Percentiles rank a stretch among this genome's conserved stretches.
Conservation (phyloP, 2,329 filamentous ascomycete species). For the Tolypocladium ovalisporum region DNA sequence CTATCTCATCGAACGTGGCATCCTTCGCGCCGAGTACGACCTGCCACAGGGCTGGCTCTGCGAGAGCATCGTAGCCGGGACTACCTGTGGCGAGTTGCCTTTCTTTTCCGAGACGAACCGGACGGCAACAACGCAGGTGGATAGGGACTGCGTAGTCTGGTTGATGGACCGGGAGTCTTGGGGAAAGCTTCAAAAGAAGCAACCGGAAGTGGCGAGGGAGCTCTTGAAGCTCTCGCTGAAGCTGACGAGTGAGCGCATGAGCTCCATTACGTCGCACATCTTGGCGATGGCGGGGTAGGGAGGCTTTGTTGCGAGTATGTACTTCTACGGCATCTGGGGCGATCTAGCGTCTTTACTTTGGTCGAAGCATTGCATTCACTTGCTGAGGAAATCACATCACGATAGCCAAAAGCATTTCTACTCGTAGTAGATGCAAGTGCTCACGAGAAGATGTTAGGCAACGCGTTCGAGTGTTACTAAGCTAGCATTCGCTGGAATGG, state of each 20-base stretch:
- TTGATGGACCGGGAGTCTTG: conserved; percentile 62
- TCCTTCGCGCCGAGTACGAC: conserved; percentile 82
- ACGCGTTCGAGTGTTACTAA: neutral
- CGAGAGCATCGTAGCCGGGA: conserved; percentile 87
- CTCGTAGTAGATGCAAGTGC: neutral
- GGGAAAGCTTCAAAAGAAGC: conserved; percentile 57
- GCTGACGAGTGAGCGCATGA: conserved; percentile 88
- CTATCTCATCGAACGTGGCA: conserved; percentile 81
- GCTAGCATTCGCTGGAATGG: neutral
- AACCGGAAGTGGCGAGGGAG: conserved; percentile 73
- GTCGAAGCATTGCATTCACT: neutral
- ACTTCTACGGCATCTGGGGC: neutral
- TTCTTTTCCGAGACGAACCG: conserved; percentile 88
- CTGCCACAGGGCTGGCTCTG: conserved; percentile 80
- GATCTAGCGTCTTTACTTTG: neutral
- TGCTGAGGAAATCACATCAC: too few species aligned
- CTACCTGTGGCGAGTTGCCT: conserved; percentile 89
- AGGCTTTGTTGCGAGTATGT: neutral
- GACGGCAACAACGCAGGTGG: conserved; percentile 77
- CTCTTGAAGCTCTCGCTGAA: conserved; percentile 81
- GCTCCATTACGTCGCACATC: conserved; percentile 48
- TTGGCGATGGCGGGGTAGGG: conserved; percentile 36
- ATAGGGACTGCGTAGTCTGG: conserved; percentile 77
- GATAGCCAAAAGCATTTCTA: neutral
- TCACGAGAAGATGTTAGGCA: too few species aligned